These are phyloP conservation scores for Salix purpurea DNA, from an alignment of 345 rosid species.

Conservation along the genomic window DNA sequence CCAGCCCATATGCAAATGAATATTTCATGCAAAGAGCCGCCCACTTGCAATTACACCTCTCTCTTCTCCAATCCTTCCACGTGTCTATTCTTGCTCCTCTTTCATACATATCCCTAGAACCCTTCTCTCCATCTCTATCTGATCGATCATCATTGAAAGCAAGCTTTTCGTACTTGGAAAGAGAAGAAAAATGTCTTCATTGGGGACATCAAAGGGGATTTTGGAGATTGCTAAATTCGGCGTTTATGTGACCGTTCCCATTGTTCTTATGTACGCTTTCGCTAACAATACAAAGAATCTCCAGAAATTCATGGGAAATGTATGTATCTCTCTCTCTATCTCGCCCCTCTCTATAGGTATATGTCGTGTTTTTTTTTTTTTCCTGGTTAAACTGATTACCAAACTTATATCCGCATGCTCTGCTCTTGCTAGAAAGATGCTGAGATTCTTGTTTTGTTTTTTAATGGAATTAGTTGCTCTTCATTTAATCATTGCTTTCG, in stretches of 20 bases:
- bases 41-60: too few relatives aligned
- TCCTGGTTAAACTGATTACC: not conserved
- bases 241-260: constrained; percentile 59
- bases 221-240: constrained; percentile 85
- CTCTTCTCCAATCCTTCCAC: too few relatives aligned
- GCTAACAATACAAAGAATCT: constrained; percentile 75
- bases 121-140: too few relatives aligned
- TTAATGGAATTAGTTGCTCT: not conserved
- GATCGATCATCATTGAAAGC: not conserved
- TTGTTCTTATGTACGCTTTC: constrained; percentile 72
- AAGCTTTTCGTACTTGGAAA: not conserved
- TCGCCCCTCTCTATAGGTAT: not conserved
- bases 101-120: too few relatives aligned
- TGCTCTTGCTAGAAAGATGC: not conserved
- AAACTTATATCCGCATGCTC: too few relatives aligned
- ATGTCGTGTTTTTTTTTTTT: not conserved
- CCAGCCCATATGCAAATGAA: too few relatives aligned
- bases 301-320: constrained; percentile 83
- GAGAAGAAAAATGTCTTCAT: constrained; percentile 46
- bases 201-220: constrained; percentile 72
- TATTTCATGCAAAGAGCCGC: too few relatives aligned
- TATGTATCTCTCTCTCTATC: constrained; percentile 21
- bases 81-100: too few relatives aligned
- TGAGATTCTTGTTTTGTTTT: not conserved
- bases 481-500: too few relatives aligned